Evolutionary conservation across 164 flowering plant genomes (phyloP), one percentile per base, ranked within the genome.

Genomic region (Sedum album): DNA sequence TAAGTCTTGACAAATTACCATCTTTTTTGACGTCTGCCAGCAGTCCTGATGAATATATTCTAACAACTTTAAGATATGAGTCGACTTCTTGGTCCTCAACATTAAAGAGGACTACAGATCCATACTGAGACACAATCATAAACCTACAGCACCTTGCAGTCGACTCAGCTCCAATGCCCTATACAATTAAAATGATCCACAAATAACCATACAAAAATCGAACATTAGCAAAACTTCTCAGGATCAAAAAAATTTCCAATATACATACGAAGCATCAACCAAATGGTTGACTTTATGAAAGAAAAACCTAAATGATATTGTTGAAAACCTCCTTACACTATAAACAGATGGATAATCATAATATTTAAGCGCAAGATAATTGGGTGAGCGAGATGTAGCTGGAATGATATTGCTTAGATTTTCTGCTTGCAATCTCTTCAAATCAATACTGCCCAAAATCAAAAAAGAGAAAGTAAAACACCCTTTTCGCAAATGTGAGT

Each of bases 61-160:
- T 77, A 68, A 86, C 87, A 70, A 86, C 69, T 18, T 82, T 80
- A 71, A 92, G 78, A 71, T 84, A 89, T 41, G 68, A 68, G 62
- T 85, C 91, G 60, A 76, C 96, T 81, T 92, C 96, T 78, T 82
- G 76, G 41, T 92, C 97, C 71, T 80, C 82, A 66, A 89, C 78
- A 55, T 92, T 92, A 74, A 89, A 89, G 38, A 92, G 79, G 68
- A 89, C 88, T 41, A 82, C 85, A 67, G 97, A 86, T 60, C 96
- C 97, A 80, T 92, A 92, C 55, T 92, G 94, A 74, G 79, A 92
- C 7, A 92, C 91, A 28, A 92, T 87, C 96, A 92, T 84, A 76
- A 84, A 86, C 4, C 87, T 80, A 67, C 67, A 74, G 77, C 71
- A 48, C 69, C 79, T 77, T 31, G 53, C 71, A 42, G 72, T 76